These are phyloP conservation scores for Xylaria longipes DNA, from an alignment of 495 filamentous ascomycete species.

Conservation along the genomic window DNA sequence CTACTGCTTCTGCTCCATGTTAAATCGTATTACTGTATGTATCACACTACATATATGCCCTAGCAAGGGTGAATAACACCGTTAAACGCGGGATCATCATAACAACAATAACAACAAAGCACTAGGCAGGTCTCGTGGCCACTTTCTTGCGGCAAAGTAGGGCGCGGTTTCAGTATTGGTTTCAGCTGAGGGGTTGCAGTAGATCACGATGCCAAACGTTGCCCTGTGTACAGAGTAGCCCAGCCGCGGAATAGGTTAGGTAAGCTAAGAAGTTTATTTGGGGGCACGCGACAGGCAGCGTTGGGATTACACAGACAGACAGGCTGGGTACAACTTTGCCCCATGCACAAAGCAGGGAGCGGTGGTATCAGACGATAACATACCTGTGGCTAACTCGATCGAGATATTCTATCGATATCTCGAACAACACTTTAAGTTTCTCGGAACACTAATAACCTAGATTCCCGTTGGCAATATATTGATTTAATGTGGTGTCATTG, in stretches of 20 bases:
- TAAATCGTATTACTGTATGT: background rate
- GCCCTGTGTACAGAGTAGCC: conserved; percentile 7
- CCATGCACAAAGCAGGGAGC: background rate
- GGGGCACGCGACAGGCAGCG: conserved; percentile 16
- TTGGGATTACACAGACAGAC: background rate
- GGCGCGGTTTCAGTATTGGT: conserved; percentile 13
- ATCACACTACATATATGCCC: background rate
- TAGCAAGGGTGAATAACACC: background rate
- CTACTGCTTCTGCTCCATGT: background rate
- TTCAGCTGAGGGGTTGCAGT: conserved; percentile 17
- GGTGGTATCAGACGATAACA: background rate
- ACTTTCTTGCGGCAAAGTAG: conserved; percentile 6
- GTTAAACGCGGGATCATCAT: background rate
- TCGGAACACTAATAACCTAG: background rate
- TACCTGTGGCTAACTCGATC: background rate
- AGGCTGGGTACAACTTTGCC: background rate
- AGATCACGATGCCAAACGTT: conserved; percentile 21
- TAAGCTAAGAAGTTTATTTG: background rate
- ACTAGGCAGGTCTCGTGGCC: conserved; percentile 9
- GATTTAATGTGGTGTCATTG: background rate
- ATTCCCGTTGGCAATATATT: background rate
- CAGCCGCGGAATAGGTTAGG: background rate
- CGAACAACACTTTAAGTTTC: background rate
- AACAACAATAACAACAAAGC: background rate
- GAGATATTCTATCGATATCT: background rate